A percentile compares a stretch with the other conserved stretches of the same genome.
Evolutionary conservation across 2,329 filamentous ascomycete genomes (phyloP).

Genomic region (Pseudocercospora fijiensis): DNA sequence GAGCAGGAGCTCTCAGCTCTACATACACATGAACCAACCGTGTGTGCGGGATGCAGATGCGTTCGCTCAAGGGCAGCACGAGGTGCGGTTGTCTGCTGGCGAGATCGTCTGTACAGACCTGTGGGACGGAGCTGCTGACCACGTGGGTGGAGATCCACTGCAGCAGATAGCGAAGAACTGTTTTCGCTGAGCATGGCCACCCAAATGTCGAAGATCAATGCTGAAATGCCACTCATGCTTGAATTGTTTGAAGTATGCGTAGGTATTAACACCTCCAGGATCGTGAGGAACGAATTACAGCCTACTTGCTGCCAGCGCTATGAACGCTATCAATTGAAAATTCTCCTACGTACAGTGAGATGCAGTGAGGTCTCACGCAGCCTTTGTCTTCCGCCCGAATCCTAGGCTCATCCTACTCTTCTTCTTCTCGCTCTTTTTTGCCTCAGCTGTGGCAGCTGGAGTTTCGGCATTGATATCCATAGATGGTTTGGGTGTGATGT

Average conservation of each 20-base stretch:
- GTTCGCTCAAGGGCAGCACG: background rate
- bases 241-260: background rate
- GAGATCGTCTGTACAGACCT: background rate
- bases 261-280: background rate
- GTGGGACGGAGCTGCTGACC: background rate
- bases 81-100: background rate
- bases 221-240: too few species aligned
- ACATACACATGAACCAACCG: too few species aligned
- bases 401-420: slow-evolving; percentile 33
- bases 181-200: background rate
- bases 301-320: slow-evolving; percentile 9
- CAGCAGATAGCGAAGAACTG: background rate
- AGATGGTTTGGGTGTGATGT: slow-evolving; percentile 4
- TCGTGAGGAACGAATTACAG: background rate
- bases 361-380: background rate
- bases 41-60: background rate
- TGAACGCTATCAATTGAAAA: slow-evolving; percentile 16
- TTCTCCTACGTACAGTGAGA: slow-evolving; percentile 3
- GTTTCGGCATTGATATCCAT: slow-evolving; percentile 6
- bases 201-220: background rate
- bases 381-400: slow-evolving; percentile 29
- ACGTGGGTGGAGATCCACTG: background rate
- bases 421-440: slow-evolving; percentile 21
- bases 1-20: background rate
- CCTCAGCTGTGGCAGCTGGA: slow-evolving; percentile 4